Evolutionary conservation across 306 rosid species (phyloP).

Genomic region (Lagenaria siceraria): DNA sequence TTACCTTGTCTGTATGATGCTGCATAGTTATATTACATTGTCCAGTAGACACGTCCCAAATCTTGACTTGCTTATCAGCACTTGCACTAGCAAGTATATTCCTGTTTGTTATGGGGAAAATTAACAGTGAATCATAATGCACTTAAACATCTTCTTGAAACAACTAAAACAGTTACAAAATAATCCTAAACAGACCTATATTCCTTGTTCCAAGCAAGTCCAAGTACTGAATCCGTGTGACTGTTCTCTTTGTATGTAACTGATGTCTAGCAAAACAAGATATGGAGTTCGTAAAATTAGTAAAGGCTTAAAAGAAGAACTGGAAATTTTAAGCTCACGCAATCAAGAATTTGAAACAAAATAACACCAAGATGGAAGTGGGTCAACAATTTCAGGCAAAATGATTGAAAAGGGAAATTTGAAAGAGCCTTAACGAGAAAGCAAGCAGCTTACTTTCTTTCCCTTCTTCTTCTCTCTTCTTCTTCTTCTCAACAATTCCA

Average conservation of each 20-base stretch:
- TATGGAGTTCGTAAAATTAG: conserved; percentile 20
- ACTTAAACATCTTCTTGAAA: neutral
- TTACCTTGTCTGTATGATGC: conserved; percentile 86
- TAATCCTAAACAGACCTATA: conserved; percentile 39
- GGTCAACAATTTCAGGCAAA: neutral
- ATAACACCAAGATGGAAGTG: neutral
- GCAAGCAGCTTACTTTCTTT: conserved; percentile 38
- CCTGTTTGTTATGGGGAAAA: conserved; percentile 23
- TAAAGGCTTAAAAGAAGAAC: conserved; percentile 1
- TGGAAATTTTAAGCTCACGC: neutral
- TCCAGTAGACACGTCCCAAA: conserved; percentile 77
- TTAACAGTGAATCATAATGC: conserved; percentile 7
- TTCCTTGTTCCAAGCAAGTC: conserved; percentile 95
- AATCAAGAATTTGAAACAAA: neutral
- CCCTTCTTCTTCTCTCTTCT: conserved; percentile 27
- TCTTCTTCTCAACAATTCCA: conserved; percentile 49
- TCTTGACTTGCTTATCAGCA: conserved; percentile 74
- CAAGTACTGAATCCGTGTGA: conserved; percentile 79
- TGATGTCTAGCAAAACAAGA: conserved; percentile 35
- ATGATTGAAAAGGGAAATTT: conserved; percentile 2
- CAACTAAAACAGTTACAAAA: neutral
- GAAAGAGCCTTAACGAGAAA: conserved; percentile 9
- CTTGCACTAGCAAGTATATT: conserved; percentile 92
- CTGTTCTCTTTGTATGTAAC: conserved; percentile 64
- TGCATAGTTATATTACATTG: conserved; percentile 68